These are phyloP conservation scores for Magnusiomyces paraingens DNA, from an alignment of 1,139 yeast genomes.

Conservation along the genomic window DNA sequence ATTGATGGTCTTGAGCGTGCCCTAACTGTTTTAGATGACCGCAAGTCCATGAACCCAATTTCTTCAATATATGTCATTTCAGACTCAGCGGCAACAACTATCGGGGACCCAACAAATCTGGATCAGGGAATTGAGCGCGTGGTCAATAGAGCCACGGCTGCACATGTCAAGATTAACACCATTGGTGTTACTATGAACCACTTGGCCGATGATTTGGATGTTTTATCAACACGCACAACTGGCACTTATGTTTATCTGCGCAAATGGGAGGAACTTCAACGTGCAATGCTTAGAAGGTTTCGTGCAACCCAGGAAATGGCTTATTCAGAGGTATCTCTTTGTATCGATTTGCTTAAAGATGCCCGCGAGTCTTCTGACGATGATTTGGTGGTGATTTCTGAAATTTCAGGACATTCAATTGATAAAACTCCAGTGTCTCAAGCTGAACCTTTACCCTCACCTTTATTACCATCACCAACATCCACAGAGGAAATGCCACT, in stretches of 20 bases:
- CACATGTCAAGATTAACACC: conserved; percentile 11
- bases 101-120: neutral
- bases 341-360: conserved; percentile 16
- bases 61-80: conserved; percentile 16
- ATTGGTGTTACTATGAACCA: conserved; percentile 16
- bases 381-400: neutral
- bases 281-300: conserved; percentile 9
- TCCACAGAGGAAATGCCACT: conserved; percentile 5
- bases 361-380: conserved; percentile 1
- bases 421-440: neutral
- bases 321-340: conserved; percentile 17
- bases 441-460: neutral
- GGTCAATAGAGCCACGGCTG: conserved; percentile 1
- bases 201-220: conserved; percentile 12
- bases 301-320: conserved; percentile 10
- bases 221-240: conserved; percentile 7
- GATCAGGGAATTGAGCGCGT: neutral
- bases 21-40: conserved; percentile 10
- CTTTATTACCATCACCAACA: conserved; percentile 4
- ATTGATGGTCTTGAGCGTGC: conserved; percentile 14
- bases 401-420: neutral
- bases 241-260: conserved; percentile 16
- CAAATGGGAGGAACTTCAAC: conserved; percentile 14
- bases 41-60: conserved; percentile 15
- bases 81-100: conserved; percentile 10